Percentiles rank a stretch among this genome's conserved stretches.
These are phyloP conservation scores for Inonotus hispidus DNA, from an alignment of 1,284 basidiomycete species.

Conservation along the genomic window DNA sequence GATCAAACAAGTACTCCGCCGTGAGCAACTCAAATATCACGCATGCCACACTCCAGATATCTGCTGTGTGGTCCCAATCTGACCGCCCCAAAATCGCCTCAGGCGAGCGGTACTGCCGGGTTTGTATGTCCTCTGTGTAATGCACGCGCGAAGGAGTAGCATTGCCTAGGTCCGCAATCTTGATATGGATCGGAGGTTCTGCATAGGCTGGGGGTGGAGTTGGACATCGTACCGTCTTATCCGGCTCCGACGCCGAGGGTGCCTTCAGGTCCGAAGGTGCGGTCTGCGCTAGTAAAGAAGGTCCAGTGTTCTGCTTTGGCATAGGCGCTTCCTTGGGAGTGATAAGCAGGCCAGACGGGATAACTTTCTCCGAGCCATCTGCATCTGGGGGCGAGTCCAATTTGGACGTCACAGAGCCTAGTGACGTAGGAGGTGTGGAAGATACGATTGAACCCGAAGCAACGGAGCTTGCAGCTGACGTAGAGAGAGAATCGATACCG, in stretches of 20 bases:
- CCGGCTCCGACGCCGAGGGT: constrained; percentile 25
- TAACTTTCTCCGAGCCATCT: not conserved
- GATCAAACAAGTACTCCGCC: constrained; percentile 86
- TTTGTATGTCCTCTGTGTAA: constrained; percentile 92
- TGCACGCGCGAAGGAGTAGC: constrained; percentile 80
- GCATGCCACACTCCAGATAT: constrained; percentile 87
- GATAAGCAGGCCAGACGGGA: constrained; percentile 12
- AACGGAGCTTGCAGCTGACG: constrained; percentile 21
- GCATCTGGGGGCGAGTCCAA: constrained; percentile 1
- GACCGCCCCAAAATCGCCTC: constrained; percentile 85
- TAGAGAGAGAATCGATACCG: constrained; percentile 8
- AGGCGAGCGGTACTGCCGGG: constrained; percentile 86
- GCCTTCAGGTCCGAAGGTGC: constrained; percentile 36
- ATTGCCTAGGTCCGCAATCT: constrained; percentile 89
- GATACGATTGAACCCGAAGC: constrained; percentile 22
- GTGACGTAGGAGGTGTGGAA: constrained; percentile 29
- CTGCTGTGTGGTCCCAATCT: constrained; percentile 82
- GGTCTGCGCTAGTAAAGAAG: constrained; percentile 66
- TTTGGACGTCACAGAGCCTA: constrained; percentile 30
- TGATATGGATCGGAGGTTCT: constrained; percentile 65
- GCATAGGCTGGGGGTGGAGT: constrained; percentile 25
- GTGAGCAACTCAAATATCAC: constrained; percentile 84
- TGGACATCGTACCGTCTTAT: constrained; percentile 10
- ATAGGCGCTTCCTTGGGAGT: constrained; percentile 15
- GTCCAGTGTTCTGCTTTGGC: constrained; percentile 27